A percentile compares a stretch with the other conserved stretches of the same genome.
Evolutionary conservation across 352 stramenopile genomes (phyloP).

Genomic region (Phytophthora constricta): DNA sequence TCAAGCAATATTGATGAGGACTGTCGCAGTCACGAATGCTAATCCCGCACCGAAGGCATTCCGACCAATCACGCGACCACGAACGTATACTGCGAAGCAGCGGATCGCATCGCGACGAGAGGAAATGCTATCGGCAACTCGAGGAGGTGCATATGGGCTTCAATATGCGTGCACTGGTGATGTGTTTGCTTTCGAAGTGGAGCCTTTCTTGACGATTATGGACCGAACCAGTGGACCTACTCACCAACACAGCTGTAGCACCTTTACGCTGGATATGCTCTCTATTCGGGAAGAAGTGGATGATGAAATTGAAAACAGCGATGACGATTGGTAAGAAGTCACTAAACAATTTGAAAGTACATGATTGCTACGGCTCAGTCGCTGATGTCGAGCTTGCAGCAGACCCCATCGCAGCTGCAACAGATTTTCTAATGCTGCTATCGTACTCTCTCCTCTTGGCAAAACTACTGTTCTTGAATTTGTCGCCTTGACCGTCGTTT

Average conservation of each 20-base stretch:
- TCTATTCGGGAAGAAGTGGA: slow-evolving; percentile 43
- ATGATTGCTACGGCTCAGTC: slow-evolving; percentile 23
- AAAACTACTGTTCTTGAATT: slow-evolving; percentile 80
- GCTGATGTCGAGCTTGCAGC: slow-evolving; percentile 16
- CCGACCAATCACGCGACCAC: slow-evolving; percentile 69
- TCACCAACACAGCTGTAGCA: slow-evolving; percentile 1
- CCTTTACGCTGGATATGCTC: slow-evolving; percentile 16
- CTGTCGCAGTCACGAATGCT: slow-evolving; percentile 73
- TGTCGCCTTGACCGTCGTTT: slow-evolving; percentile 36
- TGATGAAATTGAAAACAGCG: slow-evolving; percentile 78
- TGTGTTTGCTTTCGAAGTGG: slow-evolving; percentile 70
- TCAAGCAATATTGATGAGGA: slow-evolving; percentile 66
- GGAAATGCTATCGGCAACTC: slow-evolving; percentile 38
- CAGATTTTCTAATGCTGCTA: slow-evolving; percentile 56
- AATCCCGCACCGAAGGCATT: slow-evolving; percentile 71
- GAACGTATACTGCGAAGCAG: slow-evolving; percentile 54
- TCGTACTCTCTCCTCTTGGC: slow-evolving; percentile 74
- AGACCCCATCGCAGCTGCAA: slow-evolving; percentile 24
- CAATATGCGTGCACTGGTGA: slow-evolving; percentile 57
- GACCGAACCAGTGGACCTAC: slow-evolving; percentile 16
- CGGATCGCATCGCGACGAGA: slow-evolving; percentile 53
- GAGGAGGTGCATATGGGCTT: slow-evolving; percentile 22
- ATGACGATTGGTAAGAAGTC: slow-evolving; percentile 51
- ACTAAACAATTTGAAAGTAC: slow-evolving; percentile 39
- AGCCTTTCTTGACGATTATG: slow-evolving; percentile 69